These are phyloP conservation scores for Elaeagnus macrophylla DNA, from an alignment of 306 rosid genomes.

Conservation along the genomic window DNA sequence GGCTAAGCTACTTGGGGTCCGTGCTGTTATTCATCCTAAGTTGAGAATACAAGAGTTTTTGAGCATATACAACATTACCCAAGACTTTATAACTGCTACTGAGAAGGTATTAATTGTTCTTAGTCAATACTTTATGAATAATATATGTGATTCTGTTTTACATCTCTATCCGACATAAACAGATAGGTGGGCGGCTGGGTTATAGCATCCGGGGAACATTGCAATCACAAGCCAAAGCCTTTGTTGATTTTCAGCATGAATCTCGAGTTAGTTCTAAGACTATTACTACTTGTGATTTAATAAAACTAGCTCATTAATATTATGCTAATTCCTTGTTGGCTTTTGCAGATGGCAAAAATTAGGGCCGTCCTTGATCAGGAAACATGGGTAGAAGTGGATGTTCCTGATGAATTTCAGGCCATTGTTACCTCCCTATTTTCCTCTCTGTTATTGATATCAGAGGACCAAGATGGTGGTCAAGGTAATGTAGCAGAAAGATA, in stretches of 20 bases:
- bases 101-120: slow-evolving; percentile 58
- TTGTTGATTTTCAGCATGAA: slow-evolving; percentile 95
- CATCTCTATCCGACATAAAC: slow-evolving; percentile 28
- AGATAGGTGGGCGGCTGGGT: slow-evolving; percentile 99
- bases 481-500: slow-evolving; percentile 33
- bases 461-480: slow-evolving; percentile 40
- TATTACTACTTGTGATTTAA: slow-evolving; percentile 4
- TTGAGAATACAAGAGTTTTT: slow-evolving; percentile 91
- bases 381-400: slow-evolving; percentile 98
- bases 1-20: slow-evolving; percentile 99
- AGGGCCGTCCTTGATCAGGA: slow-evolving; percentile 98
- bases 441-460: slow-evolving; percentile 41
- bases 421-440: slow-evolving; percentile 45
- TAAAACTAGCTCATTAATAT: slow-evolving; percentile 2
- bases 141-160: slow-evolving; percentile 20
- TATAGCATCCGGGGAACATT: slow-evolving; percentile 95
- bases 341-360: slow-evolving; percentile 74
- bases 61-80: slow-evolving; percentile 70
- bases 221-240: slow-evolving; percentile 98
- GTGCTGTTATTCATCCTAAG: slow-evolving; percentile 89
- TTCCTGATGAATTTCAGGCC: slow-evolving; percentile 96
- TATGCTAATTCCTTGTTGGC: slow-evolving; percentile 27
- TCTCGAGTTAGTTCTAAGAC: slow-evolving; percentile 64
- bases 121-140: not conserved
- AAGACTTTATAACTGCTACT: slow-evolving; percentile 81